phyloP scores from a whole-genome alignment of 768 basidiomycete species.

The Mycena epipterygia region DNA sequence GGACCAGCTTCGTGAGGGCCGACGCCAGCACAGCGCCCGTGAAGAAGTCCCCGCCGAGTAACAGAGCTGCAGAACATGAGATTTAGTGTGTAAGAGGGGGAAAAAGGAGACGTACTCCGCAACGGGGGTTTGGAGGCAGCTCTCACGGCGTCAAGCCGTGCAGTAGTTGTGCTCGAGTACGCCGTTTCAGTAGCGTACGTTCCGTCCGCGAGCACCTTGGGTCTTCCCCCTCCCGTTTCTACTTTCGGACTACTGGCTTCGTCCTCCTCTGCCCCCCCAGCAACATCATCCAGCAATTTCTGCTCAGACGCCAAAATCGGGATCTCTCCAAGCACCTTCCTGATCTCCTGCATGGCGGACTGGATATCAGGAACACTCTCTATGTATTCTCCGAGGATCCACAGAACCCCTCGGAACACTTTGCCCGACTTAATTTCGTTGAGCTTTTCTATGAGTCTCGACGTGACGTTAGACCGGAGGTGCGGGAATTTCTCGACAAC shows the following conservation, averaged over 20 bases:
- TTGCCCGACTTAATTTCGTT: slow-evolving; percentile 96
- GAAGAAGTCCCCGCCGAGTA: slow-evolving; percentile 97
- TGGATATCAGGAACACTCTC: slow-evolving; percentile 76
- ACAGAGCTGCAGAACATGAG: slow-evolving; percentile 65
- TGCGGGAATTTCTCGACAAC: slow-evolving; percentile 98
- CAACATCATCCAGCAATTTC: slow-evolving; percentile 81
- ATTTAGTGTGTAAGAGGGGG: neutral
- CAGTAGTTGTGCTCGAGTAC: slow-evolving; percentile 74
- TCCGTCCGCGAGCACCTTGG: slow-evolving; percentile 92
- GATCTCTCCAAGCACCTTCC: slow-evolving; percentile 94
- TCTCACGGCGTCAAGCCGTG: slow-evolving; percentile 85
- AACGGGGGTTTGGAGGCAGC: slow-evolving; percentile 92
- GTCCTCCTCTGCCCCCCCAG: slow-evolving; percentile 65
- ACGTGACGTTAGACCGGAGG: slow-evolving; percentile 77
- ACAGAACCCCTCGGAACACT: slow-evolving; percentile 95
- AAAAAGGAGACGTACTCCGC: slow-evolving; percentile 64
- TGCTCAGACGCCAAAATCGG: slow-evolving; percentile 96
- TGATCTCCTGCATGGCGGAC: slow-evolving; percentile 79
- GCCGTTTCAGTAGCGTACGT: slow-evolving; percentile 98
- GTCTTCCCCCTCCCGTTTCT: slow-evolving; percentile 66
- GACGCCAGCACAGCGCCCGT: slow-evolving; percentile 93
- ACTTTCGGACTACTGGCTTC: slow-evolving; percentile 64
- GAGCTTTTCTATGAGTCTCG: slow-evolving; percentile 76
- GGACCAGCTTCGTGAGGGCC: slow-evolving; percentile 90
- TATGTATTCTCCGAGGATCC: slow-evolving; percentile 99